Base-by-base conservation (phyloP, 768 basidiomycete species). In the Trametes maxima region DNA sequence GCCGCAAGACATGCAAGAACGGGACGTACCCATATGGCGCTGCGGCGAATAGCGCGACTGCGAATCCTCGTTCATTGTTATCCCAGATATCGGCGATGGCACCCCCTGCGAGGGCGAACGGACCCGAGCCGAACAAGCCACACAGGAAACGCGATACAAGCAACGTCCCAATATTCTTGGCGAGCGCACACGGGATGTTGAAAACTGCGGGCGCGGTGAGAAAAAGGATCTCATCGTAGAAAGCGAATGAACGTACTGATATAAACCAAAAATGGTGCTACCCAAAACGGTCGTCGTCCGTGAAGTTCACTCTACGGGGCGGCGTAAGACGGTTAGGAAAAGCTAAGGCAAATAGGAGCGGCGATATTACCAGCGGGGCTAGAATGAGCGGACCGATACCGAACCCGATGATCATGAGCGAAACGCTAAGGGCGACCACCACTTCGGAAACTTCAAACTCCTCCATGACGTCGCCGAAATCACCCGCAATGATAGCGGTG, bases 81-180 rank as follows among this genome's bases (percentile, higher is more conserved):
- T 75, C 73, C 72, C 74, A 76, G 16, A 76, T 57, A 50, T 77
- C 76, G 24, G 72, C 70, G 21, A 76, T 73, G 0, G 70, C 66
- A 24, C 72, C 70, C 39, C 76, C 77, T 4, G 71, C 72, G 54
- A 77, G 72, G 16, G 76, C 73, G 36, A 78, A 62, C 1, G 78
- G 77, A 0, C 74, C 69, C 21, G 72, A 72, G 6, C 76, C 78
- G 57, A 75, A 77, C 47, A 76, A 58, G 37, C 79, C 80, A 48
- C 75, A 76, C 45, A 80, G 60, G 68, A 78, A 78, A 5, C 80
- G 75, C 37, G 75, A 74, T 42, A 79, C 65, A 21, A 81, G 68
- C 10, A 80, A 66, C 0, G 77, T 75, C 57, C 70, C 70, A 57
- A 78, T 76, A 65, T 78, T 79, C 19, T 69, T 58, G 0, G 76